phyloP scores from a whole-genome alignment of 1,284 basidiomycete genomes.

The Neolentinus lepideus region DNA sequence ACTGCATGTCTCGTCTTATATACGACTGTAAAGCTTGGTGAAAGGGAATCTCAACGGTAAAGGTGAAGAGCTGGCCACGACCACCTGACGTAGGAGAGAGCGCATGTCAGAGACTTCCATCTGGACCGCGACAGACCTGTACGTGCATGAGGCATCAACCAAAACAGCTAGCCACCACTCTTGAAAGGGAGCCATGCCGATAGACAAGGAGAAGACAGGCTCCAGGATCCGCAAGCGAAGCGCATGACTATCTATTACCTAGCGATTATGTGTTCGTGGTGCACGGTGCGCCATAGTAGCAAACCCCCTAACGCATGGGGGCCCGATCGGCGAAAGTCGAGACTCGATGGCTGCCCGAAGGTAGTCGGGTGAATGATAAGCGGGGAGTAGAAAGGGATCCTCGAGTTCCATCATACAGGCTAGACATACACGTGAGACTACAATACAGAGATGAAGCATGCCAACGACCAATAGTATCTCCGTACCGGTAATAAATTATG shows the following conservation, averaged over 20 bases:
- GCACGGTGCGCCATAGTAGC: not conserved
- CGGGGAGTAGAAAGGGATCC: not conserved
- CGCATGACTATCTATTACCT: not conserved
- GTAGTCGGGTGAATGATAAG: not conserved
- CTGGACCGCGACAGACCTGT: not conserved
- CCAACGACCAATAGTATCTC: not conserved
- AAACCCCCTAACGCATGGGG: not conserved
- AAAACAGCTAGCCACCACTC: not conserved
- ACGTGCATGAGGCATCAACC: not conserved
- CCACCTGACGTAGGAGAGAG: not conserved
- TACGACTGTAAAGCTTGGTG: not conserved
- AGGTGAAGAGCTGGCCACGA: not conserved
- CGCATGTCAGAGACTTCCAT: not conserved
- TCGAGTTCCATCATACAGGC: not conserved
- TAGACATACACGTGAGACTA: not conserved
- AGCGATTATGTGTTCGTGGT: not conserved
- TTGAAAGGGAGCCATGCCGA: not conserved
- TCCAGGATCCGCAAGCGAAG: not conserved
- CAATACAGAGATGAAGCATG: not conserved
- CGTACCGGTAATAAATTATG: slow-evolving; percentile 1
- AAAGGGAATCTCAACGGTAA: not conserved
- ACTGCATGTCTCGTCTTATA: not conserved
- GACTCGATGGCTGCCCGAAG: not conserved
- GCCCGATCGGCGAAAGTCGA: not conserved
- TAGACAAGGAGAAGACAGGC: not conserved